These are phyloP conservation scores for Cyberlindnera nakhonratchasimensis DNA, from an alignment of 805 yeast species.

Conservation along the genomic window DNA sequence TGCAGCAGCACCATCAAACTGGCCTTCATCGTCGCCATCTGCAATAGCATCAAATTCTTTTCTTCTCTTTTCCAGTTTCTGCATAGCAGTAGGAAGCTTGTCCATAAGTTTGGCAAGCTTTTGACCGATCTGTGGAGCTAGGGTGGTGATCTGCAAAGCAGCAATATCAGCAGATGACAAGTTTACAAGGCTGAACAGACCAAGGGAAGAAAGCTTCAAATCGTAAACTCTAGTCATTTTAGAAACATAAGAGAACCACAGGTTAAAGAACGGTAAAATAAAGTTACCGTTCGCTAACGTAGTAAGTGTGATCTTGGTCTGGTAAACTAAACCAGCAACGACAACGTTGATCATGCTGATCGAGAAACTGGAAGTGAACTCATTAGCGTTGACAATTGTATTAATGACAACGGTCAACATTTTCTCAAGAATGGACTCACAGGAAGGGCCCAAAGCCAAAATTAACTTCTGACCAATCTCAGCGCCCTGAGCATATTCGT, in stretches of 20 bases:
- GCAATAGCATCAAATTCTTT: conserved; percentile 34
- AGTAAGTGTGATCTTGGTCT: conserved; percentile 50
- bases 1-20: conserved; percentile 24
- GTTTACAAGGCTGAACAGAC: conserved; percentile 49
- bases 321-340: conserved; percentile 59
- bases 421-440: conserved; percentile 42
- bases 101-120: conserved; percentile 50
- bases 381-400: conserved; percentile 31
- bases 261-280: conserved; percentile 48
- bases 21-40: conserved; percentile 30
- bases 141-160: conserved; percentile 33
- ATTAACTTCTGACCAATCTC: conserved; percentile 64
- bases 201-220: conserved; percentile 69
- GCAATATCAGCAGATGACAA: conserved; percentile 29
- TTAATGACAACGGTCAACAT: conserved; percentile 41
- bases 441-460: conserved; percentile 47
- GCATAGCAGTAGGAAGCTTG: conserved; percentile 69
- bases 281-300: conserved; percentile 44
- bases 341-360: conserved; percentile 57
- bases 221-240: conserved; percentile 71
- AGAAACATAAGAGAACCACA: conserved; percentile 60
- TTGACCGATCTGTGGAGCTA: conserved; percentile 48
- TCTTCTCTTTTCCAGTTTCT: conserved; percentile 58
- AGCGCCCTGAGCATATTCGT: conserved; percentile 56
- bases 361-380: conserved; percentile 33